Conservation (phyloP, 257 asterid genomes). For the Forsythia viridissima region DNA sequence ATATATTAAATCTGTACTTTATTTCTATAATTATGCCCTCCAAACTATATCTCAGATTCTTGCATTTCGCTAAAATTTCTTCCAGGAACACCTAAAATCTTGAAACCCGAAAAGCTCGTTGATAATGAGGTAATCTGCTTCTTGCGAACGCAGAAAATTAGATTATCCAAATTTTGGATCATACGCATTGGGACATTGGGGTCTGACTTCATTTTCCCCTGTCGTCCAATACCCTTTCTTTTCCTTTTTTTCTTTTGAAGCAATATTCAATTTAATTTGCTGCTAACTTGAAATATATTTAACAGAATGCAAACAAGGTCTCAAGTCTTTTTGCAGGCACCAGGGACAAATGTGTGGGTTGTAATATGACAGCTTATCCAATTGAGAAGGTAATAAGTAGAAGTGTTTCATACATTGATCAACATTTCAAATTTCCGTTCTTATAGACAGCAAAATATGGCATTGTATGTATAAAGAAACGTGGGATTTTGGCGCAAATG, state of each 20-base stretch:
- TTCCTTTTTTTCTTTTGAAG: not conserved
- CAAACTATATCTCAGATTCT: not conserved
- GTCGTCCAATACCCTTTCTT: not conserved
- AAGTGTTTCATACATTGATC: not conserved
- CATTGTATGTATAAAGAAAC: not conserved
- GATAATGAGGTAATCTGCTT: conserved; percentile 54
- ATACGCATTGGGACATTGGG: not conserved
- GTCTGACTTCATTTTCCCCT: not conserved
- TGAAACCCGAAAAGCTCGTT: conserved; percentile 51
- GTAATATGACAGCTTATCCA: conserved; percentile 69
- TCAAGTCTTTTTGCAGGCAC: conserved; percentile 67
- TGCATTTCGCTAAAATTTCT: conserved; percentile 1
- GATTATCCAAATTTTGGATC: not conserved
- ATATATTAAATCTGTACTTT: not conserved
- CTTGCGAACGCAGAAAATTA: not conserved
- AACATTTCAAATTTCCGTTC: not conserved
- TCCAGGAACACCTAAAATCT: conserved; percentile 58
- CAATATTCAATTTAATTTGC: not conserved
- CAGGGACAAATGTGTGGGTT: conserved; percentile 66
- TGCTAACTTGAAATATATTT: not conserved
- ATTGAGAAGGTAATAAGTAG: conserved; percentile 58
- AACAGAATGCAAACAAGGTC: conserved; percentile 61
- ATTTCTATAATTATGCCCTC: not conserved
- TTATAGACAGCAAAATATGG: not conserved
- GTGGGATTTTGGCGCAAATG: no score